Base-by-base conservation (phyloP, 805 yeast genomes). In the Candida montana region DNA sequence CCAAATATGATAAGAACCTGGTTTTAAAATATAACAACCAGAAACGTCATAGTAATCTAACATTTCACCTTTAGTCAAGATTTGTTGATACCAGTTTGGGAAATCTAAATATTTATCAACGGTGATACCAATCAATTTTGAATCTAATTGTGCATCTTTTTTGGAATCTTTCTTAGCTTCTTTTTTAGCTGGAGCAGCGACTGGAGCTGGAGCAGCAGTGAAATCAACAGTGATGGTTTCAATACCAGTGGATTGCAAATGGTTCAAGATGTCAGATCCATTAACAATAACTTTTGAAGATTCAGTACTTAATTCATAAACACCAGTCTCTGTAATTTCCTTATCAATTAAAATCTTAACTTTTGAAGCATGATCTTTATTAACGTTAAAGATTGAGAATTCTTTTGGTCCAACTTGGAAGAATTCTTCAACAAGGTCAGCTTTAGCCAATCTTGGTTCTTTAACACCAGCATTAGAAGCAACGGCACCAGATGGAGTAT, bases 1-100 rank as follows among this genome's bases (percentile, higher is more conserved):
- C 99, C 99, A 93, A 46, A 93, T 79, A 45, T 81, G 69, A 65
- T 88, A 93, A 9, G 98, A 90, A 54, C 90, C 85, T 42, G 99
- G 99, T 68, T 97, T 83, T 74, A 93, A 72, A 58, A 93, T 93
- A 67, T 93, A 93, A 73, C 99, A 93, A 55, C 99, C 99, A 39
- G 97, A 89, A 39, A 93, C 98, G 62, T 95, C 99, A 62, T 93
- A 93, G 73, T 93, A 93, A 64, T 95, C 99, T 57, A 93, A 75
- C 96, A 95, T 87, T 67, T 93, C 99, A 67, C 96, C 95, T 69
- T 93, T 93, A 58, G 95, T 85, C 52, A 90, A 75, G 45, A 95
- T 83, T 72, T 93, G 99, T 57, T 90, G 90, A 71, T 93, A 93
- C 99, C 99, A 93, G 40, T 89, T 80, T 48, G 99, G 81, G 73